Evolutionary conservation across 495 filamentous ascomycete genomes (phyloP), one percentile per base, ranked within the genome.

Genomic region (Penicillium paxilli): DNA sequence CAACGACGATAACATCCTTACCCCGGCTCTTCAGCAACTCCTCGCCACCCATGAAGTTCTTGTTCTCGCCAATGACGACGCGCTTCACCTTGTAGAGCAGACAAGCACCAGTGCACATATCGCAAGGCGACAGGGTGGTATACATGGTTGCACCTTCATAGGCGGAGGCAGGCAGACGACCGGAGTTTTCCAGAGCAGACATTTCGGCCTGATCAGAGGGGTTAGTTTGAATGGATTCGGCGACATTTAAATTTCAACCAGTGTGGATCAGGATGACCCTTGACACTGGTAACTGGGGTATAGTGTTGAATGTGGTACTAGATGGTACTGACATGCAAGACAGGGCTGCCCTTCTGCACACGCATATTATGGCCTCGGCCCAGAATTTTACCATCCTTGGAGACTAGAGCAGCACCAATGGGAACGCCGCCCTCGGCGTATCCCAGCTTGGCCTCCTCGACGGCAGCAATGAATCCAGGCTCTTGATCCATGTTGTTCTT

Each of bases 81-180:
- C 90, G 85, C 47, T 80, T 78, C 33, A 96, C 82, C 60, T 88
- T 87, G 74, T 91, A 94, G 49, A 92, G 78, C 41, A 95, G 71
- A 60, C 87, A 90, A 4, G 90, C 90, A 21, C 90, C 90, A 12
- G 90, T 87, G 77, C 89, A 93, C 90, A 94, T 94, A 65, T 92
- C 86, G 66, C 91, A 96, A 1, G 89, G 91, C 12, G 90, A 92
- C 4, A 95, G 74, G 2, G 91, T 93, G 8, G 90, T 94, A 70
- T 90, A 94, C 86, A 94, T 91, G 4, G 90, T 94, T 37, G 84
- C 77, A 37, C 88, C 87, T 58, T 78, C 71, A 69, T 92, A 94
- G 17, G 82, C 81, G 1, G 80, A 80, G 11, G 86, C 88, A 32
- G 87, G 83, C 33, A 92, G 80, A 48, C 89, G 85, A 33, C 90